Base-by-base conservation (phyloP, 176 grass and related monocot species). In the Zoysia pacifica region DNA sequence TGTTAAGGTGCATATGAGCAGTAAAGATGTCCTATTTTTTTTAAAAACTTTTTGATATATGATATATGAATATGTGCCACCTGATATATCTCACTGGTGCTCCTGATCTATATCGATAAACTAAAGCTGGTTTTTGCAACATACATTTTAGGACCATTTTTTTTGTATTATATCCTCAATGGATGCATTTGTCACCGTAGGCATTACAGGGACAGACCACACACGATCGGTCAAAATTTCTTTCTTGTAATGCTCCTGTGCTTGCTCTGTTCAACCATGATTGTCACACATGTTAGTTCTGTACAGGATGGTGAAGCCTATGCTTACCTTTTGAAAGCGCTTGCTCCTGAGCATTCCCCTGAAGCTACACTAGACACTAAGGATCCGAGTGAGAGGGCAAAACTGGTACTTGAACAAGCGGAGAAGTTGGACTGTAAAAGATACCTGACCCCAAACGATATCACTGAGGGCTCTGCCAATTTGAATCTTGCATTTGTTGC, bases 401-500 rank as follows among this genome's bases (percentile, higher is more conserved):
- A 97, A 93, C 82, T 89, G 81, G 85, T 98, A 81, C 88, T 98
- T 83, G 90, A 94, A 78, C 95, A 98, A 81, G 95, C 95, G 5
- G 95, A 98, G 77, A 98, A 93, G 43, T 86, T 98, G 86, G 90
- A 94, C 67, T 98, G 95, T 70, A 98, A 98, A 86, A 84, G 95
- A 86, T 98, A 98, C 70, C 67, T 98, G 59, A 92, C 85, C 72
- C 92, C 92, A 82, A 94, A 98, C 78, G 95, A 98, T 84, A 98
- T 98, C 54, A 89, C 91, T 14, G 95, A 98, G 81, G 95, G 95
- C 60, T 98, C 95, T 85, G 87, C 95, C 77, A 98, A 98, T 90
- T 84, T 98, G 69, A 98, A 98, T 90, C 95, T 98, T 87, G 95
- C 92, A 87, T 98, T 98, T 83, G 95, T 94, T 74, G 95, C 95